Percentiles rank a stretch among this genome's conserved stretches.
Conservation (phyloP, 2,329 filamentous ascomycete genomes). For the Aureobasidium namibiae region DNA sequence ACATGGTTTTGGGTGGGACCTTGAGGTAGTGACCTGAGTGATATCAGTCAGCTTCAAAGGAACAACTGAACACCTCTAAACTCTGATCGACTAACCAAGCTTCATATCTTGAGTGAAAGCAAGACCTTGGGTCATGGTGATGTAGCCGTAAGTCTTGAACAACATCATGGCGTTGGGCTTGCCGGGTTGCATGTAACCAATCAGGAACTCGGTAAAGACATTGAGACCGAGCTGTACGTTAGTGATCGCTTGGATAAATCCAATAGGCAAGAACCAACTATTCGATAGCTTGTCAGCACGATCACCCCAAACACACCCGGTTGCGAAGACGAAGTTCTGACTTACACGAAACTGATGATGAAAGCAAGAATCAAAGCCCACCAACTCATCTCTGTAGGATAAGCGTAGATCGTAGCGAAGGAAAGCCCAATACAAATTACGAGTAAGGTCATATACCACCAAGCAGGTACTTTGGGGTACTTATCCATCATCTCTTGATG, state of each 20-base stretch:
- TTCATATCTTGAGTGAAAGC: constrained; percentile 84
- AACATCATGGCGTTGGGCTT: constrained; percentile 80
- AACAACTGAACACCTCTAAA: background rate
- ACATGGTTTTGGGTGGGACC: constrained; percentile 68
- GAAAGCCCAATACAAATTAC: constrained; percentile 15
- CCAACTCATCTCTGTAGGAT: constrained; percentile 76
- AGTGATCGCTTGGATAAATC: constrained; percentile 77
- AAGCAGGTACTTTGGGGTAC: constrained; percentile 71
- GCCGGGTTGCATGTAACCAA: constrained; percentile 73
- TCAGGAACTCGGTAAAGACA: constrained; percentile 64
- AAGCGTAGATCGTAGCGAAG: constrained; percentile 33
- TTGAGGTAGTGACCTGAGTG: constrained; percentile 62
- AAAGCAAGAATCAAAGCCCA: constrained; percentile 69
- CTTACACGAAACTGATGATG: constrained; percentile 62
- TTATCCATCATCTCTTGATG: constrained; percentile 75
- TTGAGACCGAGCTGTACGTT: constrained; percentile 40
- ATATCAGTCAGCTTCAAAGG: background rate
- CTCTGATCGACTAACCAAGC: constrained; percentile 42
- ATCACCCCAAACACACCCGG: background rate
- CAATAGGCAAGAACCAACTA: background rate
- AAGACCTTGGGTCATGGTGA: constrained; percentile 57
- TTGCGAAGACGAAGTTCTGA: background rate
- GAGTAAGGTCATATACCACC: constrained; percentile 52
- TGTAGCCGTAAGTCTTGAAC: constrained; percentile 58
- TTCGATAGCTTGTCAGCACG: background rate